A percentile compares a stretch with the other conserved stretches of the same genome.
phyloP scores from a whole-genome alignment of 2,329 filamentous ascomycete species.

The Mariannaea elegans region DNA sequence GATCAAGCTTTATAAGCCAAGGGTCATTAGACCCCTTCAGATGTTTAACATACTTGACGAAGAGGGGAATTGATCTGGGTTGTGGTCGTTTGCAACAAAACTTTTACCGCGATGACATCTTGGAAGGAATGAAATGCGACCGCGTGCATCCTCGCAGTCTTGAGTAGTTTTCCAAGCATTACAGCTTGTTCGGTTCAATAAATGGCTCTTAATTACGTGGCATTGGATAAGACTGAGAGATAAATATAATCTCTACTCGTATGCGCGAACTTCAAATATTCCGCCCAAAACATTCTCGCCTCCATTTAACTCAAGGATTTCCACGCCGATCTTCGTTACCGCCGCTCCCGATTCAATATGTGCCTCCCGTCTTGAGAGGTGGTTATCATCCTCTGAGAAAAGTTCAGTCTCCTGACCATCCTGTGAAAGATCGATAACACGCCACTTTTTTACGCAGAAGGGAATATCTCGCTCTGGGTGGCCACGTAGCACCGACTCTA shows the following conservation, averaged over 20 bases:
- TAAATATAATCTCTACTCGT: constrained; percentile 24
- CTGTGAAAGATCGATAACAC: constrained; percentile 29
- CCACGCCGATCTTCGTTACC: constrained; percentile 27
- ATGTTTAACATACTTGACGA: too few relatives aligned
- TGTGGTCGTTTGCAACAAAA: too few relatives aligned
- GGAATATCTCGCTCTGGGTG: constrained; percentile 36
- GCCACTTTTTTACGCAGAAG: constrained; percentile 37
- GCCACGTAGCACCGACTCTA: constrained; percentile 37
- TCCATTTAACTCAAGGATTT: constrained; percentile 35
- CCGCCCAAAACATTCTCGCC: constrained; percentile 33
- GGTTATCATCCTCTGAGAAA: constrained; percentile 30
- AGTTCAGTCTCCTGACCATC: constrained; percentile 29
- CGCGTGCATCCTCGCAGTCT: too few relatives aligned
- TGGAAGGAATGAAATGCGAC: too few relatives aligned
- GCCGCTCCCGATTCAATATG: constrained; percentile 5
- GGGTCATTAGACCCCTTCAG: too few relatives aligned
- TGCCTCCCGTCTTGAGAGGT: constrained; percentile 31
- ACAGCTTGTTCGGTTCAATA: too few relatives aligned
- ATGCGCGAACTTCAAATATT: constrained; percentile 36
- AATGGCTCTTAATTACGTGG: too few relatives aligned
- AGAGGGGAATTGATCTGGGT: too few relatives aligned
- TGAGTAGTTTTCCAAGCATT: too few relatives aligned
- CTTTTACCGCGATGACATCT: too few relatives aligned
- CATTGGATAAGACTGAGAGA: too few relatives aligned
- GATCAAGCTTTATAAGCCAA: too few relatives aligned